These are phyloP conservation scores for Lipomyces yamanashiensis DNA, from an alignment of 805 yeast genomes.

Conservation along the genomic window DNA sequence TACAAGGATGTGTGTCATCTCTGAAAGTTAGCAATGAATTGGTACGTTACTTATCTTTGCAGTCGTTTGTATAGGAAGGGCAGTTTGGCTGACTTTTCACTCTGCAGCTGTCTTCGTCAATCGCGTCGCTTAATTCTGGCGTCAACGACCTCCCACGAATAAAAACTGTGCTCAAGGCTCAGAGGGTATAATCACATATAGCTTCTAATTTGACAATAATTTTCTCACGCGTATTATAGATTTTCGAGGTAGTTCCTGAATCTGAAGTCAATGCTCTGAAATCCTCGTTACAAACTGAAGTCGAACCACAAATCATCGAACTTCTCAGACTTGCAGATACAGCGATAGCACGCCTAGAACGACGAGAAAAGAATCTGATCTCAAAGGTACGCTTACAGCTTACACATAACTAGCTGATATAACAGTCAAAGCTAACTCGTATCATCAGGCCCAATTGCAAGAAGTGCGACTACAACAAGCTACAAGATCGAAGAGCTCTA, in stretches of 20 bases:
- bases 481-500: slow-evolving; percentile 6
- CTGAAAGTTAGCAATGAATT: slow-evolving; percentile 25
- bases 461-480: slow-evolving; percentile 39
- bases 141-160: slow-evolving; percentile 38
- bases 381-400: slow-evolving; percentile 25
- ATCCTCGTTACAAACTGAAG: slow-evolving; percentile 38
- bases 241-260: slow-evolving; percentile 42
- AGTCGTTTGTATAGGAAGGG: not conserved
- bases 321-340: slow-evolving; percentile 38
- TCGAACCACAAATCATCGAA: slow-evolving; percentile 41
- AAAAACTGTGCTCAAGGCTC: slow-evolving; percentile 34
- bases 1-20: slow-evolving; percentile 36
- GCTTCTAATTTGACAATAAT: not conserved
- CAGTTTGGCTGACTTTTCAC: no score
- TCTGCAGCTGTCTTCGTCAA: slow-evolving; percentile 27
- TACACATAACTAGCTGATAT: not conserved
- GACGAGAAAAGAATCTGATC: slow-evolving; percentile 38
- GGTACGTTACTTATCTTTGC: slow-evolving; percentile 14
- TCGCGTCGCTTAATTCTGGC: slow-evolving; percentile 28
- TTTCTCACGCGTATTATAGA: slow-evolving; percentile 16
- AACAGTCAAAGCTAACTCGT: not conserved
- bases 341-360: slow-evolving; percentile 39
- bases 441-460: slow-evolving; percentile 39
- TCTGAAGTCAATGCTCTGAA: slow-evolving; percentile 38
- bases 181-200: slow-evolving; percentile 19